Evolutionary conservation across 257 asterid species (phyloP).

Genomic region (Fraxinus excelsior): DNA sequence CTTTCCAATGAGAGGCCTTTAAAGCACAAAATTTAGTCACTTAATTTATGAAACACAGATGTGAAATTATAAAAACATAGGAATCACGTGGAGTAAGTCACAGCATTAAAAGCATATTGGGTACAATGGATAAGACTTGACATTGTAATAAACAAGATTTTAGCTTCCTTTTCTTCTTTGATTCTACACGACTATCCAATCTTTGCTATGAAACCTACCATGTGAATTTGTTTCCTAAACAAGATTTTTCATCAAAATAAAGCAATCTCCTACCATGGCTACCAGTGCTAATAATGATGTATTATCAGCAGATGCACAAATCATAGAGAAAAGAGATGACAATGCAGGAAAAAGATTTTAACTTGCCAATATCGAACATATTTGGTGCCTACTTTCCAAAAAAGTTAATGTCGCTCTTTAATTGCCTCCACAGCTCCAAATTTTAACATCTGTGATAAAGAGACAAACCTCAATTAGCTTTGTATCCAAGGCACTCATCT

Average conservation of each 20-base stretch:
- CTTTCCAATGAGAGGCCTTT: no score
- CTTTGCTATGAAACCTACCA: not conserved
- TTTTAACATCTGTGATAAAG: not conserved
- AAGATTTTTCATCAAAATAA: not conserved
- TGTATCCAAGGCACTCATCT: conserved; percentile 32
- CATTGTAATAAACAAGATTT: not conserved
- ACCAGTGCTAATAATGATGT: not conserved
- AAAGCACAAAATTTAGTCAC: not conserved
- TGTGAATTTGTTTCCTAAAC: not conserved
- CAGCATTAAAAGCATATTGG: not conserved
- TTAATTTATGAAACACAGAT: not conserved
- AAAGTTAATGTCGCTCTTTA: not conserved
- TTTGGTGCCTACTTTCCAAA: not conserved
- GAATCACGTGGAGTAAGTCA: not conserved
- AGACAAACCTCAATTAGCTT: conserved; percentile 39
- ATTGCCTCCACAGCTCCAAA: not conserved
- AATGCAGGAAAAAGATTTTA: not conserved
- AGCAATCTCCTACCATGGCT: not conserved
- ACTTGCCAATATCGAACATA: not conserved
- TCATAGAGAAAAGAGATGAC: not conserved
- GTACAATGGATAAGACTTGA: not conserved
- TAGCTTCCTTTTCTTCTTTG: not conserved
- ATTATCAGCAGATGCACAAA: not conserved
- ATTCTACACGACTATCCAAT: not conserved
- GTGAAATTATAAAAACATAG: not conserved